A percentile compares a stretch with the other conserved stretches of the same genome.
Conservation (phyloP, 371 early-diverging fungal genomes). For the Coemansia sp. region DNA sequence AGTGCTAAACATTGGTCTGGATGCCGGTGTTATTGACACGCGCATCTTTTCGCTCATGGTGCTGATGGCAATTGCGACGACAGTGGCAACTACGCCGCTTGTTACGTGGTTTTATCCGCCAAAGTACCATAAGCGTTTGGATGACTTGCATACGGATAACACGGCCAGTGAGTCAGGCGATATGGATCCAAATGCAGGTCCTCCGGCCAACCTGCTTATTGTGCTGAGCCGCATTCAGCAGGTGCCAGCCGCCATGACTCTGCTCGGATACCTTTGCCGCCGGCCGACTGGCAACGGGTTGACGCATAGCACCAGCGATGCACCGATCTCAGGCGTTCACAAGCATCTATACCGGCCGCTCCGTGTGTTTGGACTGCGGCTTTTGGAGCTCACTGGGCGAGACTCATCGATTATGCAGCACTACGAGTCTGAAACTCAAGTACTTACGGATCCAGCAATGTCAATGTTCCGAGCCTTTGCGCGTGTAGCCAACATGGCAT, state of each 20-base stretch:
- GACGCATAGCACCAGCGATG: background rate
- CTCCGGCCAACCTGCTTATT: constrained; percentile 55
- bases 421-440: constrained; percentile 59
- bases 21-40: constrained; percentile 77
- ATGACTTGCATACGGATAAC: constrained; percentile 12
- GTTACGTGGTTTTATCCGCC: constrained; percentile 63
- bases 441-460: constrained; percentile 68
- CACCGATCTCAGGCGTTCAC: background rate
- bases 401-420: constrained; percentile 72
- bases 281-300: constrained; percentile 14
- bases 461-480: constrained; percentile 75
- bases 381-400: constrained; percentile 72
- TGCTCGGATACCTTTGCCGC: constrained; percentile 62
- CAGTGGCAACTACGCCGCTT: constrained; percentile 72
- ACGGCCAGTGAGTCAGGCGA: constrained; percentile 2
- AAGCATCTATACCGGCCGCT: constrained; percentile 21
- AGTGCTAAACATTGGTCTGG: constrained; percentile 87
- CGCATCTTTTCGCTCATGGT: constrained; percentile 89
- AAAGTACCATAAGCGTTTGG: constrained; percentile 30
- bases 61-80: constrained; percentile 83
- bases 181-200: constrained; percentile 26
- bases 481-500: constrained; percentile 59
- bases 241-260: constrained; percentile 72
- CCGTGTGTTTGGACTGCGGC: constrained; percentile 61
- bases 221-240: constrained; percentile 65